These are phyloP conservation scores for Lipomyces sp. DNA, from an alignment of 805 yeast genomes.

Conservation along the genomic window DNA sequence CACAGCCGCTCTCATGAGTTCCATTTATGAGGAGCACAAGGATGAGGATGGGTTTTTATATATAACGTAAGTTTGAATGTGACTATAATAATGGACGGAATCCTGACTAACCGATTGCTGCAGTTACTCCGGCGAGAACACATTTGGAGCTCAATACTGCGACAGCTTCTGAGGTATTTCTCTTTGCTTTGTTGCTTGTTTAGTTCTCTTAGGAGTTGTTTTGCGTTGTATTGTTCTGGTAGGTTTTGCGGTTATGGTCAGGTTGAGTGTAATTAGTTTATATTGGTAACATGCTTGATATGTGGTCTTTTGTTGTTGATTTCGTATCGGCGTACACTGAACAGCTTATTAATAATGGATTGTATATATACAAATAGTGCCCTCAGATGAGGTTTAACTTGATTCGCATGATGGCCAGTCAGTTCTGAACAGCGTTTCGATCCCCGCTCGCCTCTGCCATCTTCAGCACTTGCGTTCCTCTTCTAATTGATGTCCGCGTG, in stretches of 20 bases:
- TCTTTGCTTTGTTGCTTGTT: slow-evolving; percentile 1
- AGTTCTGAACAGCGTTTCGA: neutral
- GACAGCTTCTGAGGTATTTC: slow-evolving; percentile 15
- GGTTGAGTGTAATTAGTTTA: slow-evolving; percentile 6
- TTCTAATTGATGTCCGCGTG: neutral
- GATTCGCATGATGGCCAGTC: neutral
- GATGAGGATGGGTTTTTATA: slow-evolving; percentile 98
- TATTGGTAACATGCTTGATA: neutral
- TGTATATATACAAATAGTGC: slow-evolving; percentile 10
- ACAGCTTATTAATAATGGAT: slow-evolving; percentile 8
- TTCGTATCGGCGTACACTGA: slow-evolving; percentile 6
- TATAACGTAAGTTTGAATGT: slow-evolving; percentile 64
- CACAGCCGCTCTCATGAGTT: slow-evolving; percentile 94
- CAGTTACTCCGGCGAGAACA: slow-evolving; percentile 85
- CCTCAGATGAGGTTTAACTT: neutral
- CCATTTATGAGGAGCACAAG: slow-evolving; percentile 94
- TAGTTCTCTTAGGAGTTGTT: slow-evolving; percentile 3
- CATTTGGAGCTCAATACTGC: slow-evolving; percentile 65
- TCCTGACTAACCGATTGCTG: neutral
- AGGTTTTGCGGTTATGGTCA: neutral
- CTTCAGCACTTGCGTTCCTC: neutral
- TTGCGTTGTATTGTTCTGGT: neutral
- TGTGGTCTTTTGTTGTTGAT: neutral
- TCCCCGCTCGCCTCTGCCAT: neutral
- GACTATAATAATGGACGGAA: neutral